phyloP scores from a whole-genome alignment of 2,329 filamentous ascomycete genomes.

The Aspergillaceae sp. region DNA sequence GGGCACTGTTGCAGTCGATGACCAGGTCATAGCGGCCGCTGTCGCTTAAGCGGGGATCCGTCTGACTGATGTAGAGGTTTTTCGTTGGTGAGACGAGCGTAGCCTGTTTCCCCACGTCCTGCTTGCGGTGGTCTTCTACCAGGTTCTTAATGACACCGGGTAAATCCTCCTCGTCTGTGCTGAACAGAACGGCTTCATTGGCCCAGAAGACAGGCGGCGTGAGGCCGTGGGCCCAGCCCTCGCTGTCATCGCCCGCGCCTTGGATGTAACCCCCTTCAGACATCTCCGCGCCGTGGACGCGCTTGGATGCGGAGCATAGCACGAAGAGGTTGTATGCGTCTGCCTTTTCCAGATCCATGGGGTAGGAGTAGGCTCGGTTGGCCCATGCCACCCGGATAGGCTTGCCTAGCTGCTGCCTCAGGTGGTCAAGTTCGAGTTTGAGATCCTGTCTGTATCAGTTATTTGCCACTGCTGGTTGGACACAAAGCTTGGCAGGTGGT shows the following conservation, averaged over 20 bases:
- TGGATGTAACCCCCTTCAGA: slow-evolving; percentile 76
- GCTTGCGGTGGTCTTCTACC: slow-evolving; percentile 20
- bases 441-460: slow-evolving; percentile 43
- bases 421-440: slow-evolving; percentile 47
- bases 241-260: slow-evolving; percentile 87
- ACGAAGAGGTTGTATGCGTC: slow-evolving; percentile 62
- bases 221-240: slow-evolving; percentile 80
- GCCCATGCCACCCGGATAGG: slow-evolving; percentile 75
- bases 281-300: slow-evolving; percentile 59
- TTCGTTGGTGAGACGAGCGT: slow-evolving; percentile 30
- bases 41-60: slow-evolving; percentile 22
- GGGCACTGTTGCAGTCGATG: slow-evolving; percentile 30
- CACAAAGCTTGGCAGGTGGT: background rate
- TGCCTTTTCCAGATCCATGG: slow-evolving; percentile 39
- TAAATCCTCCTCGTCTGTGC: slow-evolving; percentile 57
- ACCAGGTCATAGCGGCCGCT: slow-evolving; percentile 39
- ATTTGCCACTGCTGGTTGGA: background rate
- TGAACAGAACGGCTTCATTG: slow-evolving; percentile 53
- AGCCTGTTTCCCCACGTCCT: slow-evolving; percentile 13
- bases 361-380: slow-evolving; percentile 54
- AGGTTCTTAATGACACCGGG: slow-evolving; percentile 43
- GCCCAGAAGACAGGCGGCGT: slow-evolving; percentile 74
- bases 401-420: slow-evolving; percentile 54
- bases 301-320: slow-evolving; percentile 74
- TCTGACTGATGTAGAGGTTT: slow-evolving; percentile 26